Evolutionary conservation across 768 basidiomycete species (phyloP).

Genomic region (Tricholoma sp.): DNA sequence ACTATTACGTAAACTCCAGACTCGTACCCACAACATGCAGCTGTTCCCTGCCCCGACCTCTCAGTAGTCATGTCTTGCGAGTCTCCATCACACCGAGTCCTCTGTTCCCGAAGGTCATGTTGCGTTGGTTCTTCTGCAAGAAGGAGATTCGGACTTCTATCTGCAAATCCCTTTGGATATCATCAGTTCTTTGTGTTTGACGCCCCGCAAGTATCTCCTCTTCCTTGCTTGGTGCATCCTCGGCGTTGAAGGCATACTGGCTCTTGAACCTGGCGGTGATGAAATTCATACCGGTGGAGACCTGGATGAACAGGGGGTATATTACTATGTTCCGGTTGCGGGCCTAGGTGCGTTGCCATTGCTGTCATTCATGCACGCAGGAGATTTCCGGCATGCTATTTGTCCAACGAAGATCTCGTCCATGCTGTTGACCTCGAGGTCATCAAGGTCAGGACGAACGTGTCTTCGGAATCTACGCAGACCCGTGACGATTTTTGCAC

Average conservation of each 20-base stretch:
- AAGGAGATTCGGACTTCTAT: constrained; percentile 4
- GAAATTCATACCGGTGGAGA: constrained; percentile 2
- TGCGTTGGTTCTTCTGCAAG: constrained; percentile 4
- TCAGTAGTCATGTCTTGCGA: too few relatives aligned
- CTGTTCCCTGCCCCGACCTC: too few relatives aligned
- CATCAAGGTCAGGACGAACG: background rate
- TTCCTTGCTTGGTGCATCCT: constrained; percentile 16
- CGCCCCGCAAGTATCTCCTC: constrained; percentile 10
- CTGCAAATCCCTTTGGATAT: constrained; percentile 10
- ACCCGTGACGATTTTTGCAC: background rate
- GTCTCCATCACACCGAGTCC: too few relatives aligned
- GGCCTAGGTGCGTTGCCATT: background rate
- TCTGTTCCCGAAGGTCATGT: constrained; percentile 3
- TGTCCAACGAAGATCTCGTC: constrained; percentile 1
- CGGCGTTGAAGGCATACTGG: constrained; percentile 9
- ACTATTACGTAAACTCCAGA: too few relatives aligned
- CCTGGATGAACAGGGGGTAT: constrained; percentile 3
- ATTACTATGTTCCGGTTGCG: constrained; percentile 4
- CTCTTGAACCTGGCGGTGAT: background rate
- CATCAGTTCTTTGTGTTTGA: constrained; percentile 7
- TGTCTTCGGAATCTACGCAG: background rate
- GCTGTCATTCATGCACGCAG: background rate
- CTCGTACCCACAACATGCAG: too few relatives aligned
- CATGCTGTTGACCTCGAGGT: background rate
- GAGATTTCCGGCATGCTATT: background rate